Evolutionary conservation across 2,329 filamentous ascomycete genomes (phyloP).

Genomic region (Hypoxylon sp.): DNA sequence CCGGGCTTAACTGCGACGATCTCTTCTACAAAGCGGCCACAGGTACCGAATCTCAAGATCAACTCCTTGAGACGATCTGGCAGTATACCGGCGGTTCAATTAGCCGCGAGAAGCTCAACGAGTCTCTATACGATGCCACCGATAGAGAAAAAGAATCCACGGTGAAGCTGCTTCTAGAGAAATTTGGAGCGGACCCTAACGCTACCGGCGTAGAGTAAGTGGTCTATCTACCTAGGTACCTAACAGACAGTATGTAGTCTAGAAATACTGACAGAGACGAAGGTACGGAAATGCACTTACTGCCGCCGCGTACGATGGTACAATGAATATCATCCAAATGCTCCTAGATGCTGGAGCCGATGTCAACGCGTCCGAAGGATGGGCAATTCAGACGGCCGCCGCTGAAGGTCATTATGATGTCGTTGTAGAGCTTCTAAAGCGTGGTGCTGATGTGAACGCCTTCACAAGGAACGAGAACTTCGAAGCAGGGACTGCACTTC

Average conservation of each 20-base stretch:
- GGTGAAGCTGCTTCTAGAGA: conserved; percentile 56
- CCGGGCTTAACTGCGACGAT: conserved; percentile 55
- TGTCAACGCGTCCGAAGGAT: conserved; percentile 56
- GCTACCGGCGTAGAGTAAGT: conserved; percentile 58
- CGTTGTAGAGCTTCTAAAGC: conserved; percentile 55
- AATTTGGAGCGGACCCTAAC: conserved; percentile 57
- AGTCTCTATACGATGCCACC: conserved; percentile 58
- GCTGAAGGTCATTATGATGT: conserved; percentile 55
- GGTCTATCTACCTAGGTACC: no score
- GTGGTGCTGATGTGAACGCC: conserved; percentile 57
- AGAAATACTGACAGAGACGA: conserved; percentile 22
- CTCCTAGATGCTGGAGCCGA: conserved; percentile 56
- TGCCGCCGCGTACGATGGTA: conserved; percentile 59
- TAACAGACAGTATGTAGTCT: not conserved
- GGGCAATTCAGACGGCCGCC: conserved; percentile 58
- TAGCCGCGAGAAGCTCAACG: conserved; percentile 52
- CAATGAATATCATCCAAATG: conserved; percentile 52
- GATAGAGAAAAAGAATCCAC: conserved; percentile 58
- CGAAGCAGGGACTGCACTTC: conserved; percentile 56
- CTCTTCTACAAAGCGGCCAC: conserved; percentile 55
- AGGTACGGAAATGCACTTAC: conserved; percentile 58
- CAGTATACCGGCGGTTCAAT: conserved; percentile 56
- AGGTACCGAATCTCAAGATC: conserved; percentile 55
- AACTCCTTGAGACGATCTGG: conserved; percentile 57
- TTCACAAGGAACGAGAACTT: conserved; percentile 52